A percentile compares a stretch with the other conserved stretches of the same genome.
Evolutionary conservation across 495 filamentous ascomycete genomes (phyloP).

Genomic region (Penicillium simplicissimum): DNA sequence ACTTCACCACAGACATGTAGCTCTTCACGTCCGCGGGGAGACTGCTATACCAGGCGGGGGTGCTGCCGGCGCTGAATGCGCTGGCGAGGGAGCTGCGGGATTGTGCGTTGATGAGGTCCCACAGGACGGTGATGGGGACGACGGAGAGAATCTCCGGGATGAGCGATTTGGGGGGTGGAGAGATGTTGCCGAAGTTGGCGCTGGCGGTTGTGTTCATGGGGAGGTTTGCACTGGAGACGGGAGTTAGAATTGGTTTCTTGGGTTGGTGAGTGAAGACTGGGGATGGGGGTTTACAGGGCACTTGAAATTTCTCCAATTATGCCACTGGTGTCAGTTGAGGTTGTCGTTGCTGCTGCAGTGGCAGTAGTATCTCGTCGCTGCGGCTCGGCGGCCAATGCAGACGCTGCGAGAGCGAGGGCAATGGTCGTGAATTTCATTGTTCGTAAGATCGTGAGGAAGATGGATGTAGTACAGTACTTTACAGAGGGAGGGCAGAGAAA

Average conservation of each 20-base stretch:
- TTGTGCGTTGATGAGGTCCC: constrained; percentile 27
- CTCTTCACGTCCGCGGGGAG: constrained; percentile 34
- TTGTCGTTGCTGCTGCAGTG: constrained; percentile 5
- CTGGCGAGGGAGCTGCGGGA: constrained; percentile 35
- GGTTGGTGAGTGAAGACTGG: too few relatives aligned
- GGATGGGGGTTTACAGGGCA: too few relatives aligned
- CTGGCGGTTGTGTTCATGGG: constrained; percentile 21
- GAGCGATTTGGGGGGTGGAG: constrained; percentile 29
- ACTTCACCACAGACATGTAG: constrained; percentile 35
- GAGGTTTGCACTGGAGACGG: constrained; percentile 7
- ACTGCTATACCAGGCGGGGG: constrained; percentile 34
- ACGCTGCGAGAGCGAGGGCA: constrained; percentile 9
- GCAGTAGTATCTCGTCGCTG: constrained; percentile 16
- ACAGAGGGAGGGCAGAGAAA: background rate
- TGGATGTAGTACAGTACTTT: background rate
- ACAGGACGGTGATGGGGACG: constrained; percentile 29
- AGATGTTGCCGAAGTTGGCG: constrained; percentile 37
- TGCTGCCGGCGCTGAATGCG: constrained; percentile 33
- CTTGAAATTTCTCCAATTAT: constrained; percentile 17
- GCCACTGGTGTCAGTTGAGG: constrained; percentile 8
- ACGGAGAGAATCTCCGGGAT: constrained; percentile 32
- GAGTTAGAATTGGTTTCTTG: background rate
- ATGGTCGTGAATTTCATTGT: constrained; percentile 15
- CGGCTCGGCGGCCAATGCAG: constrained; percentile 12
- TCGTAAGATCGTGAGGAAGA: background rate